Evolutionary conservation across 2,329 filamentous ascomycete genomes (phyloP), one percentile per base, ranked within the genome.

Genomic region (Alternaria novae-zelandiae): DNA sequence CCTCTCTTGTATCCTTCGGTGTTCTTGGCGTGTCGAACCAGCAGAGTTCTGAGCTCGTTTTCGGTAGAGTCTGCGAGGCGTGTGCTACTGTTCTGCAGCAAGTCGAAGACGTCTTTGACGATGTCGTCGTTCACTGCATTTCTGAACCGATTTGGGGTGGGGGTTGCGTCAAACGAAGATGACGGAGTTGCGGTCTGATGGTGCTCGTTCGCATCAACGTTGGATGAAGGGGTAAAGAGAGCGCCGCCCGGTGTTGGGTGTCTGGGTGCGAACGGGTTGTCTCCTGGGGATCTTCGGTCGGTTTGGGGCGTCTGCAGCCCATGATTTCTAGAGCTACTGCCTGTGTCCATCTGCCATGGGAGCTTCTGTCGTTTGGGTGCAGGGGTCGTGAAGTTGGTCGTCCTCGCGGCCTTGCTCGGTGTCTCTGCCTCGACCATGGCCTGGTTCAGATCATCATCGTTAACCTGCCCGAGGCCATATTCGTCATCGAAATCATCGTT

Each of bases 1-100:
- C 90, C 90, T 65, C 86, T 86, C 43, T 84, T 83, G 20, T 91
- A 83, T 0, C 91, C 91, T 70, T 86, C 87, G 0, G 85, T 83
- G 55, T 84, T 85, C 55, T 89, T 79, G 15, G 87, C 86, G 67
- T 91, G 84, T 47, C 80, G 85, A 7, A 59, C 67, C 2, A 78
- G 63, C 0, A 79, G 50, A 8, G 45, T 59, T 17, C 41, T 69
- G n/a, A 81, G 66, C 5, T 63, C 64, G 2, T 43, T 63, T 15
- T 70, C 28, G 28, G 28, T 30, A 30, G 11, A 30, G 28, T 64
- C 53, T 26, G 49, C 32, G 5, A 79, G 55, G 15, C 81, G 78
- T 15, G 89, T 66, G 9, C 78, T 71, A 59, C 84, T 80, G 45
- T 76, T 79, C 13, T 77, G 76, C 2, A 90, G 82, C 6, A 89